Conservation (phyloP, 2,329 filamentous ascomycete species). For the Fusarium marasasianum region DNA sequence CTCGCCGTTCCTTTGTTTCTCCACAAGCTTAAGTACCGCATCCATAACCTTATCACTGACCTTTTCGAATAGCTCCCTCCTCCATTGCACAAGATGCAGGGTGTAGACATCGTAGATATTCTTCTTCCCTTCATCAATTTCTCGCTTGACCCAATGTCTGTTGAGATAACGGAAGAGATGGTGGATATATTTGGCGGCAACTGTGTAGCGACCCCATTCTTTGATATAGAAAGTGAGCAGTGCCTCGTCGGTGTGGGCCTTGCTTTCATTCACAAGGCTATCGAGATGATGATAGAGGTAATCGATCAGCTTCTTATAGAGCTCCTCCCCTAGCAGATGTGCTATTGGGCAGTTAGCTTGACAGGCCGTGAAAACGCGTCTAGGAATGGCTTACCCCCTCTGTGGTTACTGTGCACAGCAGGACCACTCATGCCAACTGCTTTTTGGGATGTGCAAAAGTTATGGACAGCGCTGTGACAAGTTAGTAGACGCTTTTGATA, state of each 20-base stretch:
- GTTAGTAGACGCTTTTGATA: conserved; percentile 48
- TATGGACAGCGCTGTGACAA: conserved; percentile 80
- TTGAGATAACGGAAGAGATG: conserved; percentile 97
- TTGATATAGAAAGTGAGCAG: conserved; percentile 92
- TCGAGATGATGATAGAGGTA: conserved; percentile 84
- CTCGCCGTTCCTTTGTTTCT: conserved; percentile 96
- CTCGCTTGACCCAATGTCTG: conserved; percentile 97
- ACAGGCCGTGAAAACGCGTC: background rate
- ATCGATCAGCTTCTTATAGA: conserved; percentile 89
- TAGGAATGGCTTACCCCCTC: conserved; percentile 66
- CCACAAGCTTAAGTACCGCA: conserved; percentile 91
- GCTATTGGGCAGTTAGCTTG: conserved; percentile 60
- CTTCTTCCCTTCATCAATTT: conserved; percentile 99
- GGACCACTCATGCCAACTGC: conserved; percentile 70
- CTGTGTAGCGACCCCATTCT: conserved; percentile 96
- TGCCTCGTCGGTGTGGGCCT: conserved; percentile 86
- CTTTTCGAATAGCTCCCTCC: conserved; percentile 84
- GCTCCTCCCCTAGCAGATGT: conserved; percentile 92
- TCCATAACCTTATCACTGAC: conserved; percentile 93
- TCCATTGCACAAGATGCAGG: conserved; percentile 94
- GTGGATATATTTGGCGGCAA: conserved; percentile 96
- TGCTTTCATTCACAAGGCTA: conserved; percentile 76
- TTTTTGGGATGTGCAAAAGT: conserved; percentile 99
- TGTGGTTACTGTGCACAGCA: conserved; percentile 52
- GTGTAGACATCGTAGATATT: conserved; percentile 99